Percentiles rank a stretch among this genome's conserved stretches.
phyloP scores from a whole-genome alignment of 495 filamentous ascomycete genomes.

The Glarea lozoyensis region DNA sequence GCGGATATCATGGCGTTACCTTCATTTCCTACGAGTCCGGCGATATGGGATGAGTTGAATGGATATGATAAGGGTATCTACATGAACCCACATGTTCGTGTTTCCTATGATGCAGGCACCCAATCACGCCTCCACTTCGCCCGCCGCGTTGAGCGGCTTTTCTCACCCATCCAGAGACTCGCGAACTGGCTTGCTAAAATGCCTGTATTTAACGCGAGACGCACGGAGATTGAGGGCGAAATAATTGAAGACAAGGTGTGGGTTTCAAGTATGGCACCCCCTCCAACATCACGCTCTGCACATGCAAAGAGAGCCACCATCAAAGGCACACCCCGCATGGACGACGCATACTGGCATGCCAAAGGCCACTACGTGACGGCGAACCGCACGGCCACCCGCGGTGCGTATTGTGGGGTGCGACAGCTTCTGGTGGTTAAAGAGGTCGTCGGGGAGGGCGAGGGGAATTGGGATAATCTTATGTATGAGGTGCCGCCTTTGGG shows the following conservation, averaged over 20 bases:
- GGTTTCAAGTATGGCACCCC: slow-evolving; percentile 27
- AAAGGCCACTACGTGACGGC: slow-evolving; percentile 22
- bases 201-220: slow-evolving; percentile 49
- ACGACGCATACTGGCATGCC: slow-evolving; percentile 23
- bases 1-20: slow-evolving; percentile 52
- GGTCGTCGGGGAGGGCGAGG: slow-evolving; percentile 36
- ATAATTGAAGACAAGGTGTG: slow-evolving; percentile 45
- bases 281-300: background rate
- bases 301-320: slow-evolving; percentile 23
- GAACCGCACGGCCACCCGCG: slow-evolving; percentile 34
- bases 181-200: slow-evolving; percentile 40
- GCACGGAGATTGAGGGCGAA: slow-evolving; percentile 44
- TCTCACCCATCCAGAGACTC: slow-evolving; percentile 45
- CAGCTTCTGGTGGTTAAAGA: slow-evolving; percentile 49
- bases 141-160: slow-evolving; percentile 50
- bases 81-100: slow-evolving; percentile 65
- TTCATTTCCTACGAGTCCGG: background rate
- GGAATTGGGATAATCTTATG: slow-evolving; percentile 41
- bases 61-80: slow-evolving; percentile 47
- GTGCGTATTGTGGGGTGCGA: slow-evolving; percentile 49
- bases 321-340: slow-evolving; percentile 27
- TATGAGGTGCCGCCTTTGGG: slow-evolving; percentile 17
- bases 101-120: slow-evolving; percentile 48
- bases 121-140: slow-evolving; percentile 47
- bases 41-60: slow-evolving; percentile 21